Evolutionary conservation across 768 basidiomycete genomes (phyloP).

Genomic region (Amanita inopinata): DNA sequence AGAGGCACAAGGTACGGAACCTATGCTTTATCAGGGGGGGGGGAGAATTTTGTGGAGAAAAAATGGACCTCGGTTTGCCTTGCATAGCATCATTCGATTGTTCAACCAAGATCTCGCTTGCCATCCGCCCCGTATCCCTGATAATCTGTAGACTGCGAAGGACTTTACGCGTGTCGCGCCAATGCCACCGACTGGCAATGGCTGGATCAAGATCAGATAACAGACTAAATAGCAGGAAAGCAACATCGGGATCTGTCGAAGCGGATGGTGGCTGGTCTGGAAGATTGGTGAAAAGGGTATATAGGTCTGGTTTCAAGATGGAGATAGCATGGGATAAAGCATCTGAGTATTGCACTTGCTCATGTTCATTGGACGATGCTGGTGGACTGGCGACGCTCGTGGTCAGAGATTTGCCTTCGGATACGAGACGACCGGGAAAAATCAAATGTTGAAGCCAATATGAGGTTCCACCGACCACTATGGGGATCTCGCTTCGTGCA

Average conservation of each 20-base stretch:
- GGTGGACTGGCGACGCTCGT: slow-evolving; percentile 7
- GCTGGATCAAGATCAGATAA: slow-evolving; percentile 59
- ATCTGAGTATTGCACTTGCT: slow-evolving; percentile 18
- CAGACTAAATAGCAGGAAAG: slow-evolving; percentile 57
- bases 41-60: slow-evolving; percentile 7
- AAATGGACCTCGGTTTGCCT: slow-evolving; percentile 42
- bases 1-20: slow-evolving; percentile 81
- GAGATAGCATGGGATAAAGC: slow-evolving; percentile 32
- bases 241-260: slow-evolving; percentile 38
- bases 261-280: slow-evolving; percentile 55
- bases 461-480: slow-evolving; percentile 90
- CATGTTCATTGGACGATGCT: background rate
- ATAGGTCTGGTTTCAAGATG: slow-evolving; percentile 36
- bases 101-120: slow-evolving; percentile 60
- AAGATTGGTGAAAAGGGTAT: slow-evolving; percentile 42
- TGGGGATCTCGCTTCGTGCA: slow-evolving; percentile 54
- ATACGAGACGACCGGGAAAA: slow-evolving; percentile 67
- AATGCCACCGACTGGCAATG: slow-evolving; percentile 86
- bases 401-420: slow-evolving; percentile 15
- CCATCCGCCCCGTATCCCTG: slow-evolving; percentile 51
- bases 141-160: slow-evolving; percentile 70
- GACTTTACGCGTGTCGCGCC: slow-evolving; percentile 90
- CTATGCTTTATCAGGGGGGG: slow-evolving; percentile 26
- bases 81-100: slow-evolving; percentile 35
- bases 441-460: slow-evolving; percentile 97